Evolutionary conservation across 2,329 filamentous ascomycete species (phyloP).

Genomic region (Neonectria coccinea): DNA sequence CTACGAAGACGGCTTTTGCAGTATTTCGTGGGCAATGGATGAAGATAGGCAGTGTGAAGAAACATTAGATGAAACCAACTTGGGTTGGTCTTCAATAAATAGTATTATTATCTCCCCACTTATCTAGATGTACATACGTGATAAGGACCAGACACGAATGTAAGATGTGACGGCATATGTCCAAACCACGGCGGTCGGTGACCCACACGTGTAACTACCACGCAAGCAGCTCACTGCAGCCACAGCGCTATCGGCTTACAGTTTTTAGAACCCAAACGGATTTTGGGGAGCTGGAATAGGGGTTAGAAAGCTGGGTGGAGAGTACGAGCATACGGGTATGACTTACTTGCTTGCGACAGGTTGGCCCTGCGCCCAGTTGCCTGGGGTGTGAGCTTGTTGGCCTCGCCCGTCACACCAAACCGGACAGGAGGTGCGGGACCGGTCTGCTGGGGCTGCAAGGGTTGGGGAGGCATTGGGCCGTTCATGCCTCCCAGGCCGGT

Average conservation of each 20-base stretch:
- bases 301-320: constrained; percentile 32
- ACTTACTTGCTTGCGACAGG: constrained; percentile 95
- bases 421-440: constrained; percentile 85
- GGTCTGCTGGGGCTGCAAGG: constrained; percentile 61
- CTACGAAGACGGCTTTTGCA: background rate
- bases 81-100: constrained; percentile 34
- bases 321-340: background rate
- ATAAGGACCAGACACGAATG: constrained; percentile 40
- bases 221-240: constrained; percentile 23
- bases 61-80: constrained; percentile 37
- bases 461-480: constrained; percentile 56
- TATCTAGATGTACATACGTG: constrained; percentile 35
- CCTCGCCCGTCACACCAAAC: constrained; percentile 81
- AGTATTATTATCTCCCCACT: constrained; percentile 43
- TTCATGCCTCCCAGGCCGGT: constrained; percentile 65
- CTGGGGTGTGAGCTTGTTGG: constrained; percentile 85
- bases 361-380: constrained; percentile 91
- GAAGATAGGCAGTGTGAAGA: constrained; percentile 22
- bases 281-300: constrained; percentile 60
- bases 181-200: constrained; percentile 35
- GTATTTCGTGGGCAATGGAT: background rate
- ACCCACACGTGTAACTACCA: constrained; percentile 19
- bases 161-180: constrained; percentile 42
- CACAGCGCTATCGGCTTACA: constrained; percentile 9
- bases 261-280: constrained; percentile 62